phyloP scores from a whole-genome alignment of 2,329 filamentous ascomycete genomes.

The Sporothrix variecibatus region DNA sequence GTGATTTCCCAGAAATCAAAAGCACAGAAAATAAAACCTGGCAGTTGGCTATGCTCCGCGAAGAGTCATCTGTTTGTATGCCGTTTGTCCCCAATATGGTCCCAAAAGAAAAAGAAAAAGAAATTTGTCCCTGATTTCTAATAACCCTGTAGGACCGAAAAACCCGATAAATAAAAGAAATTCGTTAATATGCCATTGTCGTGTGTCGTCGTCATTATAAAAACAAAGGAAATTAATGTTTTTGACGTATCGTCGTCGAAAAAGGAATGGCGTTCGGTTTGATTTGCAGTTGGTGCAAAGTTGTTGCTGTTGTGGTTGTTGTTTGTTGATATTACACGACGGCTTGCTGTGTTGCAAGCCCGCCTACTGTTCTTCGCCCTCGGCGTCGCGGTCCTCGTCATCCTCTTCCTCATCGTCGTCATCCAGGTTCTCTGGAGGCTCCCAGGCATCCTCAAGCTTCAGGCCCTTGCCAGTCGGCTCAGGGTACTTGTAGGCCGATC shows the following conservation, averaged over 20 bases:
- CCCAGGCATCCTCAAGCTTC: slow-evolving; percentile 81
- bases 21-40: not conserved
- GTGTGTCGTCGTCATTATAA: slow-evolving; percentile 9
- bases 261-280: slow-evolving; percentile 12
- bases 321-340: not conserved
- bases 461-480: slow-evolving; percentile 68
- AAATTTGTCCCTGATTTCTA: not conserved
- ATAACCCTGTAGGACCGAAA: not conserved
- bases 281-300: not conserved
- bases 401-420: slow-evolving; percentile 56
- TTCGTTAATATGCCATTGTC: slow-evolving; percentile 2
- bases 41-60: slow-evolving; percentile 11
- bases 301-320: no score
- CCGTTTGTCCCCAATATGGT: not conserved
- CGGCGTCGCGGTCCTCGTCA: slow-evolving; percentile 45
- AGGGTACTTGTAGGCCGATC: slow-evolving; percentile 47
- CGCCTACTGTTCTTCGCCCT: slow-evolving; percentile 37
- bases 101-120: not conserved
- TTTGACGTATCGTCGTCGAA: not conserved
- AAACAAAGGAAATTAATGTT: slow-evolving; percentile 18
- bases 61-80: slow-evolving; percentile 7
- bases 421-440: slow-evolving; percentile 63
- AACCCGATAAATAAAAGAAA: slow-evolving; percentile 7
- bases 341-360: not conserved
- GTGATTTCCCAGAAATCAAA: slow-evolving; percentile 10